These are phyloP conservation scores for Laburnicola sp. DNA, from an alignment of 2,329 filamentous ascomycete genomes.

Conservation along the genomic window DNA sequence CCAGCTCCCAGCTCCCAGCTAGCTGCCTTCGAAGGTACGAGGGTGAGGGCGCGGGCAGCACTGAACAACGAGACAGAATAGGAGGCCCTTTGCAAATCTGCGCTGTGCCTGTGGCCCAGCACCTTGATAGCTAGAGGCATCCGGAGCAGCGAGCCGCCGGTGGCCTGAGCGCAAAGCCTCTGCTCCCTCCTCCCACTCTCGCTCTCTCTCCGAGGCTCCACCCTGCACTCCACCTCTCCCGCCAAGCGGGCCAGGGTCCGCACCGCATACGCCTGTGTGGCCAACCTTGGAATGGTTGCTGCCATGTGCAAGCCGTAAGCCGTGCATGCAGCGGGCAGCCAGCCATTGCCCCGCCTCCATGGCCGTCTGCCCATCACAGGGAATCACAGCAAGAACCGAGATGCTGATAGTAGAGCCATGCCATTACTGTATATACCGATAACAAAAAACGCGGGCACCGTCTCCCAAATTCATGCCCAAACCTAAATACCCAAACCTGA, in stretches of 20 bases:
- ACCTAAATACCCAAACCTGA: neutral
- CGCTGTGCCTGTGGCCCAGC: no score
- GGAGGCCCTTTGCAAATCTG: neutral
- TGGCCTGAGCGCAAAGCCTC: slow-evolving; percentile 12
- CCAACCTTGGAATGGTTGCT: no score
- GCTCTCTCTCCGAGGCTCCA: no score
- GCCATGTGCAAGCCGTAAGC: slow-evolving; percentile 3
- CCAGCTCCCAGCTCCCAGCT: neutral
- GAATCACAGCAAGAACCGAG: neutral
- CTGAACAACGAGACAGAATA: neutral
- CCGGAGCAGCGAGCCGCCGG: slow-evolving; percentile 4
- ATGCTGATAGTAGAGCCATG: neutral
- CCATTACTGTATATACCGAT: neutral
- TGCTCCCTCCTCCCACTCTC: no score
- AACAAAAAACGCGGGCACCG: neutral
- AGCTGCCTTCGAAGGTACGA: no score
- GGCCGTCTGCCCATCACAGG: neutral
- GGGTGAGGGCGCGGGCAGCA: neutral
- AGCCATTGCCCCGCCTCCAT: slow-evolving; percentile 8
- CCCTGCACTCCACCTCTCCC: no score
- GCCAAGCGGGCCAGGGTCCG: slow-evolving; percentile 4
- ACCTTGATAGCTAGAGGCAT: no score
- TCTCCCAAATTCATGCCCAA: neutral
- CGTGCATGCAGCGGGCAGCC: no score
- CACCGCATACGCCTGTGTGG: neutral